These are phyloP conservation scores for Thraustotheca clavata DNA, from an alignment of 352 stramenopile species.

Conservation along the genomic window DNA sequence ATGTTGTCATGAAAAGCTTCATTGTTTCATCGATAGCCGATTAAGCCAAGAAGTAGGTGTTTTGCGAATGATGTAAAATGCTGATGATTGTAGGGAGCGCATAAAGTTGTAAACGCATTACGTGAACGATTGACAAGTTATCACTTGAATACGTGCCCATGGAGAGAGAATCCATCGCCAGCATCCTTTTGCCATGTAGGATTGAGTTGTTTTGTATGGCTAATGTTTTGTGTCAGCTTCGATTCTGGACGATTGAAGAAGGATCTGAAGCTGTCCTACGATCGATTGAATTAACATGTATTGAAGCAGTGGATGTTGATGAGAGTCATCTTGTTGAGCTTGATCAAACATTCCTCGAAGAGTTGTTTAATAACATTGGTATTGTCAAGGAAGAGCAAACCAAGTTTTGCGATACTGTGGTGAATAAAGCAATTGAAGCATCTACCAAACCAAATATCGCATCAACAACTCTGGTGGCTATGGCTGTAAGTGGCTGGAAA, in stretches of 20 bases:
- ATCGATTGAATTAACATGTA: neutral
- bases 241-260: slow-evolving; percentile 8
- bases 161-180: slow-evolving; percentile 13
- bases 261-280: neutral
- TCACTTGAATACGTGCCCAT: slow-evolving; percentile 18
- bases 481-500: neutral
- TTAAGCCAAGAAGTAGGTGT: slow-evolving; percentile 2
- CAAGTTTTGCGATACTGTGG: neutral
- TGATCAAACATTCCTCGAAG: neutral
- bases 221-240: slow-evolving; percentile 4
- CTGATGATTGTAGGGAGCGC: neutral
- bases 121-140: slow-evolving; percentile 1
- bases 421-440: neutral
- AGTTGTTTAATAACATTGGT: neutral
- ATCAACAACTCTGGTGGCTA: neutral
- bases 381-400: neutral
- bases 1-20: slow-evolving; percentile 5
- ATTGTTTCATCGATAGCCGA: slow-evolving; percentile 12
- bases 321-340: neutral
- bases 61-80: neutral
- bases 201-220: neutral
- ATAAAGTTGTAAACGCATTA: slow-evolving; percentile 11
- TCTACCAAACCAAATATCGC: neutral
- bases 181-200: slow-evolving; percentile 9
- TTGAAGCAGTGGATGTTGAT: neutral